Conservation (phyloP, 2,329 filamentous ascomycete species). For the Trichoderma sp. region DNA sequence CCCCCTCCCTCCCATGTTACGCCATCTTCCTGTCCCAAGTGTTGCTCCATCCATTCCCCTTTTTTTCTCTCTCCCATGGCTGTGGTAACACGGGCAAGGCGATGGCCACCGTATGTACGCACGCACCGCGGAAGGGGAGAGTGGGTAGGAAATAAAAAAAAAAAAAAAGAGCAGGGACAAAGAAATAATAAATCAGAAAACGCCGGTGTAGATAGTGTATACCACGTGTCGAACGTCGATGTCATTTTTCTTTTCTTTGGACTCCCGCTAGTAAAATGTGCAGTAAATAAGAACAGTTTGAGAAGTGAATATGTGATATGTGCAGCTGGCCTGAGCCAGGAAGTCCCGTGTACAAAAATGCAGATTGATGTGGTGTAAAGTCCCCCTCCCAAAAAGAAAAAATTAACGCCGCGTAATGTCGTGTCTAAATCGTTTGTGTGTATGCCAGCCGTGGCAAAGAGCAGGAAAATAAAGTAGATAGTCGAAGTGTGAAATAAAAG, state of each 20-base stretch:
- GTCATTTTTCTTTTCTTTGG: background rate
- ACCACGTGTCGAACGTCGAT: conserved; percentile 16
- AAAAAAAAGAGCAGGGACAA: background rate
- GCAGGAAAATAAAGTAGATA: background rate
- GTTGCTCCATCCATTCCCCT: background rate
- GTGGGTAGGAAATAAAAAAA: background rate
- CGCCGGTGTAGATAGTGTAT: conserved; percentile 7
- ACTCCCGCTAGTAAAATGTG: conserved; percentile 9
- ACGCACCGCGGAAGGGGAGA: background rate
- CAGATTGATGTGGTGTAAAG: background rate
- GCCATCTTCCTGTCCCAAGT: conserved; percentile 7
- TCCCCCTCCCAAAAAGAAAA: too few relatives aligned
- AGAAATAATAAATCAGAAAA: background rate
- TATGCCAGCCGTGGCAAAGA: background rate
- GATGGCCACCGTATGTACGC: background rate
- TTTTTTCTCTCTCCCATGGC: background rate
- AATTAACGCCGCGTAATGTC: conserved; percentile 23
- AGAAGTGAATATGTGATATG: conserved; percentile 14
- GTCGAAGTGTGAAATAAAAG: background rate
- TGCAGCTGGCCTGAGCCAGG: conserved; percentile 3
- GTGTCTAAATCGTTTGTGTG: conserved; percentile 18
- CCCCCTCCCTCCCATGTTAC: conserved; percentile 1
- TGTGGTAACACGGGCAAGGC: background rate
- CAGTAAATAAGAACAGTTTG: conserved; percentile 17
- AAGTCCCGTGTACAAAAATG: conserved; percentile 2